Evolutionary conservation across 169 alveolate genomes (phyloP), one percentile per base, ranked within the genome.

Genomic region (Babesia ovis): DNA sequence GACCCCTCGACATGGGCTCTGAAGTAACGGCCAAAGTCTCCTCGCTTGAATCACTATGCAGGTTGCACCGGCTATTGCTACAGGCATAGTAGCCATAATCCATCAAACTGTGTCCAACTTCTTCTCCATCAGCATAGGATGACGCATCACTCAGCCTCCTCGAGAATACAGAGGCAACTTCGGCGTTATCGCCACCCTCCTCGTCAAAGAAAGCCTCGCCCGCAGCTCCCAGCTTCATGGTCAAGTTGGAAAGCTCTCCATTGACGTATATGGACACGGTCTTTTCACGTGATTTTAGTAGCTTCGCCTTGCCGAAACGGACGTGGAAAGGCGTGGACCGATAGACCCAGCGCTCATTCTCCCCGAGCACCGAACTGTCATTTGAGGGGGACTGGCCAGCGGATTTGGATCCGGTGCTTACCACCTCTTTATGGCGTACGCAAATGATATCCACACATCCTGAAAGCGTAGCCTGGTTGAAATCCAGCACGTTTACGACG

Each of bases 121-220:
- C 48, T 31, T 64, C 74, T 16, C 34, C 74, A 2, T 61, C 71
- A 29, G 35, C 22, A 34, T 29, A 45, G 27, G 12, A 59, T 14
- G 74, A 64, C 14, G 27, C 25, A 16, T 64, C 74, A 42, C 74
- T 64, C 25, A 37, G 27, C 23, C 45, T 11, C 22, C 20, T 45
- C 23, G 62, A 2, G 9, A 12, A 22, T 23, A 34, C 14, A 16
- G 66, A 32, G 3, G 11, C 27, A 11, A 4, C n/a, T n/a, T 39
- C 67, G 27, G 53, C 45, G 0, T 55, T 48, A 23, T 22, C 50
- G 46, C 87, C 92, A 16, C 73, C 84, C 29, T 93, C 94, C 48
- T 93, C 95, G 50, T 92, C 89, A 86, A 96, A 96, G 73, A 85
- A 96, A 1, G 98, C 99, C 80, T 96, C 98, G 6, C 99, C 99